Conservation (phyloP, 768 basidiomycete species). For the Sutorius australiensis region DNA sequence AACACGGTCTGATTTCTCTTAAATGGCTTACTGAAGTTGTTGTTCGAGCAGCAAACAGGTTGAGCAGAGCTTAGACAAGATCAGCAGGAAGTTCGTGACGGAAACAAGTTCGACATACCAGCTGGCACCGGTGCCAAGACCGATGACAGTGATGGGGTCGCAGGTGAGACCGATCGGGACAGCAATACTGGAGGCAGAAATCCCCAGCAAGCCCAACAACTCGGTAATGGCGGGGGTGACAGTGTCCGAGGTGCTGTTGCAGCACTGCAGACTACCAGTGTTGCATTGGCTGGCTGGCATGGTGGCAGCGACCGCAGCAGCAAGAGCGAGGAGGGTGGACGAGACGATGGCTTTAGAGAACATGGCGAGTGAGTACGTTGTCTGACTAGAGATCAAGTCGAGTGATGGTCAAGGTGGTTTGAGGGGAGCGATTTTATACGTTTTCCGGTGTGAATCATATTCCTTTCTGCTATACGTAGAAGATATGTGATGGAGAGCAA, state of each 20-base stretch:
- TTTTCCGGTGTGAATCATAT: neutral
- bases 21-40: neutral
- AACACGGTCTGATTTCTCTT: neutral
- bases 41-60: neutral
- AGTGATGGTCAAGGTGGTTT: neutral
- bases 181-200: too few relatives aligned
- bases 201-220: too few relatives aligned
- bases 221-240: too few relatives aligned
- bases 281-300: neutral
- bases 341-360: neutral
- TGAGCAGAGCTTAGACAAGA: neutral
- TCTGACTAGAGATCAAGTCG: neutral
- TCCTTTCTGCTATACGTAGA: neutral
- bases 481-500: neutral
- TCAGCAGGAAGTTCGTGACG: neutral
- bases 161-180: too few relatives aligned
- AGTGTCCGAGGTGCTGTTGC: neutral
- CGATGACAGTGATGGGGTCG: too few relatives aligned
- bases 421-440: neutral
- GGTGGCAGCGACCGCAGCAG: neutral
- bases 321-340: slow-evolving; percentile 2
- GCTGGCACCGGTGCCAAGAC: too few relatives aligned
- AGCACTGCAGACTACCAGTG: neutral
- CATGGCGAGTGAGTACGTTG: neutral
- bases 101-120: too few relatives aligned